Percentiles rank a stretch among this genome's conserved stretches.
Evolutionary conservation across 2,329 filamentous ascomycete genomes (phyloP).

Genomic region (Trichoderma sp.): DNA sequence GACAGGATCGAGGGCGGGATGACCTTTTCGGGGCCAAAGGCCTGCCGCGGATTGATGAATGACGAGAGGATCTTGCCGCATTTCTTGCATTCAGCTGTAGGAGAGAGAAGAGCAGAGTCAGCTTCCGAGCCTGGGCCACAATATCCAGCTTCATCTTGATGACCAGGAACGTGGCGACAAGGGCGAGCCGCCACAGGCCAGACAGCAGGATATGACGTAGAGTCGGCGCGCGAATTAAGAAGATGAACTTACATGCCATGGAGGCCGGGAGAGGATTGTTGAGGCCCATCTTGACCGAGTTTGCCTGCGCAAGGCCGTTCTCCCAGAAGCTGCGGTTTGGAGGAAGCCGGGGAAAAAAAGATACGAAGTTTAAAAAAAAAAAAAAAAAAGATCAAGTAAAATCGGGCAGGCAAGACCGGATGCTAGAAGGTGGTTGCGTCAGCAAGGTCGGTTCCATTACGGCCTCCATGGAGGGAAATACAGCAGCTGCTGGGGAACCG

Average conservation of each 20-base stretch:
- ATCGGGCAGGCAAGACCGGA: background rate
- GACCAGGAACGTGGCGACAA: conserved; percentile 13
- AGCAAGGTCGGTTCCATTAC: background rate
- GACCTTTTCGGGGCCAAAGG: conserved; percentile 94
- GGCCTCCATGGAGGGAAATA: background rate
- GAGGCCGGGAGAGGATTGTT: conserved; percentile 65
- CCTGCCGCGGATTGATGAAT: conserved; percentile 88
- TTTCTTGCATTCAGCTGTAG: conserved; percentile 93
- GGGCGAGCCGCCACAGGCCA: background rate
- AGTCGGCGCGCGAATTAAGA: conserved; percentile 22
- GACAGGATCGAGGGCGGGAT: conserved; percentile 88
- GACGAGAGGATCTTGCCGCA: conserved; percentile 92
- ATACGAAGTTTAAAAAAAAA: too few relatives aligned
- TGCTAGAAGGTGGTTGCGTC: conserved; percentile 12
- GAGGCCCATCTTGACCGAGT: conserved; percentile 42
- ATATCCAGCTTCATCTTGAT: background rate
- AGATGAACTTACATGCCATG: conserved; percentile 65
- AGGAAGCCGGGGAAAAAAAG: background rate
- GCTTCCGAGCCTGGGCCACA: background rate
- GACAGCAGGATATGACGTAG: conserved; percentile 1
- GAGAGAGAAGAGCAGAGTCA: conserved; percentile 4
- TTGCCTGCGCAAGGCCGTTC: conserved; percentile 7
- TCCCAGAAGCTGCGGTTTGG: background rate
- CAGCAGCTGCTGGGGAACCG: background rate
- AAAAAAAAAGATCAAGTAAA: background rate